Conservation (phyloP, 495 filamentous ascomycete genomes). For the Penicillium bovifimosum region DNA sequence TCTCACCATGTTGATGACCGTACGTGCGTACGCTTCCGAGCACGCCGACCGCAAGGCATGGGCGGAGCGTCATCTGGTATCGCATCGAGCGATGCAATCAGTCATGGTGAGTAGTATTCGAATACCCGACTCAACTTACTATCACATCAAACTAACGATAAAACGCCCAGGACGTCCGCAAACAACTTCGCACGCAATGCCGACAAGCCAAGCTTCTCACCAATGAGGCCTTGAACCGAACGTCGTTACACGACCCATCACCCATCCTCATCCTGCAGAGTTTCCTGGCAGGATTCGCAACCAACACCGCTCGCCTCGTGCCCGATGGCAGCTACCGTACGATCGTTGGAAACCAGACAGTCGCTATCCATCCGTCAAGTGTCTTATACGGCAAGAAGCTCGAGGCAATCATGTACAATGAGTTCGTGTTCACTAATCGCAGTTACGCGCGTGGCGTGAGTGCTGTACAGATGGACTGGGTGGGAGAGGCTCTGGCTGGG, state of each 20-base stretch:
- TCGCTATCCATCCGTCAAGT: conserved; percentile 86
- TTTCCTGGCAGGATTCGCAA: conserved; percentile 74
- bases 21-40: conserved; percentile 75
- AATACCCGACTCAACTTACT: background rate
- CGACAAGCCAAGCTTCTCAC: conserved; percentile 39
- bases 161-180: conserved; percentile 64
- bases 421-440: conserved; percentile 90
- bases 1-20: conserved; percentile 75
- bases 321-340: conserved; percentile 86
- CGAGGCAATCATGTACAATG: conserved; percentile 93
- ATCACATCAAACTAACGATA: conserved; percentile 2
- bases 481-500: conserved; percentile 59
- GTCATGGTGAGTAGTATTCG: conserved; percentile 53
- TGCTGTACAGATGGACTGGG: conserved; percentile 81
- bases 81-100: conserved; percentile 74
- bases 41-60: conserved; percentile 67
- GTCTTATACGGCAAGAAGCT: conserved; percentile 79
- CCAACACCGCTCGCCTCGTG: conserved; percentile 75
- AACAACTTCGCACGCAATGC: conserved; percentile 71
- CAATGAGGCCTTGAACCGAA: conserved; percentile 11
- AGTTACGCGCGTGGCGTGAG: conserved; percentile 89
- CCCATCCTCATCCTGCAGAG: conserved; percentile 61
- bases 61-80: conserved; percentile 72
- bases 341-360: conserved; percentile 72
- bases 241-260: conserved; percentile 24